Conservation (phyloP, 2,329 filamentous ascomycete genomes). For the Alternaria sp. region DNA sequence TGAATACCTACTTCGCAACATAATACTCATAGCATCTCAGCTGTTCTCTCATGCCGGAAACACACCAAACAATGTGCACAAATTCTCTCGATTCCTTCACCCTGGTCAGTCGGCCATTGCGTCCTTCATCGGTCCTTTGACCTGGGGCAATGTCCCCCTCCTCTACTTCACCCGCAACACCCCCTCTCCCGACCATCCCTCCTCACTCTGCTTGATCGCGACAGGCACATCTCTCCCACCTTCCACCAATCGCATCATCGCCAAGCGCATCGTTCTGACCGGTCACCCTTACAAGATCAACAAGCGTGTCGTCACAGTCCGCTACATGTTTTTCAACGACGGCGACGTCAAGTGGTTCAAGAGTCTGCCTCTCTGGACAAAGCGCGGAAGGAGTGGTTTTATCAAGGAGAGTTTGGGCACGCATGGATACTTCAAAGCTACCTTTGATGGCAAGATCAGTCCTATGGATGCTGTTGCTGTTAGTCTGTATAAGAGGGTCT, state of each 20-base stretch:
- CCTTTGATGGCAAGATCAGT: constrained; percentile 94
- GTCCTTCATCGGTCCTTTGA: constrained; percentile 87
- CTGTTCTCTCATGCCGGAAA: constrained; percentile 89
- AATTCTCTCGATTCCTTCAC: constrained; percentile 91
- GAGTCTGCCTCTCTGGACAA: constrained; percentile 93
- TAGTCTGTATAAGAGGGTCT: constrained; percentile 67
- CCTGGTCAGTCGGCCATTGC: constrained; percentile 90
- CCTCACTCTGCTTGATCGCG: constrained; percentile 74
- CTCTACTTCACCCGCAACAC: constrained; percentile 79
- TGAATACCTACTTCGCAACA: background rate
- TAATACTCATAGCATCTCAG: constrained; percentile 22
- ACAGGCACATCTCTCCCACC: constrained; percentile 88
- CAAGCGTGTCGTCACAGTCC: constrained; percentile 94
- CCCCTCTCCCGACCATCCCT: constrained; percentile 42
- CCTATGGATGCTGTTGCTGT: constrained; percentile 93
- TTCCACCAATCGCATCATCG: constrained; percentile 77
- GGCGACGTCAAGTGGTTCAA: constrained; percentile 98
- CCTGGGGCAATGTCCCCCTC: constrained; percentile 90
- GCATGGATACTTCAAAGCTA: constrained; percentile 99
- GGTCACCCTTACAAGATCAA: constrained; percentile 99
- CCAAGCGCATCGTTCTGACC: constrained; percentile 91
- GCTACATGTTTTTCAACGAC: constrained; percentile 99
- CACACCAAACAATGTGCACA: constrained; percentile 96
- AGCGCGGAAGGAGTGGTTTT: constrained; percentile 83
- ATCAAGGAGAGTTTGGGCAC: constrained; percentile 95